phyloP scores from a whole-genome alignment of 2,329 filamentous ascomycete genomes.

The Apiospora arundinis region DNA sequence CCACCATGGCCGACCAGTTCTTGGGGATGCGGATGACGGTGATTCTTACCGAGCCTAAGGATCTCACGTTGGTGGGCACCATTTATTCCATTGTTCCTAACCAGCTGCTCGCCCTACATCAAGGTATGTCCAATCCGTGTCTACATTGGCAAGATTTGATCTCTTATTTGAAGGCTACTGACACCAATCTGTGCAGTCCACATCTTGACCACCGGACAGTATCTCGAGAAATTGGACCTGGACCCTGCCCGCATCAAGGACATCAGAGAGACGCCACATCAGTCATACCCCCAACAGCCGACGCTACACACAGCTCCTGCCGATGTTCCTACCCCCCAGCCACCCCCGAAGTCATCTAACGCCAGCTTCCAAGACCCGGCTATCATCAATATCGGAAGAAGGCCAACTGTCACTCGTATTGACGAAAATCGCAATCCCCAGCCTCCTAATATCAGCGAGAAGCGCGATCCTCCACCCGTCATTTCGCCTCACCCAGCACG shows the following conservation, averaged over 20 bases:
- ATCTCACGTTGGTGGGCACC: slow-evolving; percentile 24
- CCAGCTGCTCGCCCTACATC: slow-evolving; percentile 23
- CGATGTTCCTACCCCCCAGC: slow-evolving; percentile 30
- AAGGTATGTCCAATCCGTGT: slow-evolving; percentile 14
- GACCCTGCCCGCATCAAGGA: slow-evolving; percentile 35
- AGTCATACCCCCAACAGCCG: slow-evolving; percentile 21
- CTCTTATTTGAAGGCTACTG: background rate
- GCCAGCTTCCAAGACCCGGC: slow-evolving; percentile 77
- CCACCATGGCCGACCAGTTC: slow-evolving; percentile 22
- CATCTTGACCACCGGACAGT: slow-evolving; percentile 24
- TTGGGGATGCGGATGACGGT: slow-evolving; percentile 27
- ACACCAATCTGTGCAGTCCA: slow-evolving; percentile 18
- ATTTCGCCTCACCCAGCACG: slow-evolving; percentile 31
- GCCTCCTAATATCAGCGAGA: slow-evolving; percentile 41
- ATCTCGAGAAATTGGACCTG: slow-evolving; percentile 21
- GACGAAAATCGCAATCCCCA: slow-evolving; percentile 33
- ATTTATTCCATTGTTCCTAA: slow-evolving; percentile 24
- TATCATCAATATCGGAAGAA: slow-evolving; percentile 72
- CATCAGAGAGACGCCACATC: slow-evolving; percentile 27
- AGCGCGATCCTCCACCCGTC: slow-evolving; percentile 37
- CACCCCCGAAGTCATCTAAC: slow-evolving; percentile 38
- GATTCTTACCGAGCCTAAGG: slow-evolving; percentile 22
- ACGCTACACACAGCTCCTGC: slow-evolving; percentile 29
- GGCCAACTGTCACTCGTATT: slow-evolving; percentile 41
- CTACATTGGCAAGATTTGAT: too few species aligned